Conservation (phyloP, 352 stramenopile species). For the Globisporangium megalacanthum region DNA sequence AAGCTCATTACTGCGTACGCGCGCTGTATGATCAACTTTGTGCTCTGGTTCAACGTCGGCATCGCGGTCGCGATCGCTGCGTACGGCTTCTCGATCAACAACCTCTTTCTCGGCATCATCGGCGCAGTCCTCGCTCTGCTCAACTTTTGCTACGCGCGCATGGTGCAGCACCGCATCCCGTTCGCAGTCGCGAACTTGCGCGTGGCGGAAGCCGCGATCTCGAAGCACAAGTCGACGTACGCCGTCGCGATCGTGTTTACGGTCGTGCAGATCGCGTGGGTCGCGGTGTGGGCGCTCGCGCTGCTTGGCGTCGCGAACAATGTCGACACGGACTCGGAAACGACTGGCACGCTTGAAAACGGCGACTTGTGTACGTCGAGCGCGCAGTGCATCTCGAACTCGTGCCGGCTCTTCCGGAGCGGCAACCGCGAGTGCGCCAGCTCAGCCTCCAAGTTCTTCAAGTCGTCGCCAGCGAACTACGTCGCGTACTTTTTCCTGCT, state of each 20-base stretch:
- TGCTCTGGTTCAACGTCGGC: slow-evolving; percentile 84
- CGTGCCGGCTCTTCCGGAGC: slow-evolving; percentile 19
- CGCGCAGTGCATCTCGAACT: slow-evolving; percentile 33
- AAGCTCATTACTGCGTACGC: slow-evolving; percentile 80
- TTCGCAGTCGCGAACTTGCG: slow-evolving; percentile 92
- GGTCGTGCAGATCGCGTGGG: slow-evolving; percentile 88
- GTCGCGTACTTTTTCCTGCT: slow-evolving; percentile 78
- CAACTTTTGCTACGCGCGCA: slow-evolving; percentile 82
- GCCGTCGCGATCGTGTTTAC: slow-evolving; percentile 83
- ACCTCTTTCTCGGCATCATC: slow-evolving; percentile 66
- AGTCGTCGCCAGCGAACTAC: slow-evolving; percentile 27
- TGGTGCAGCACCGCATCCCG: slow-evolving; percentile 87
- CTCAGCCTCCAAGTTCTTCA: slow-evolving; percentile 26
- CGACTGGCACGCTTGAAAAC: slow-evolving; percentile 8
- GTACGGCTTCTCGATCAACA: slow-evolving; percentile 65
- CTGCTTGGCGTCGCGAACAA: slow-evolving; percentile 86
- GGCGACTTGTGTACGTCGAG: slow-evolving; percentile 21
- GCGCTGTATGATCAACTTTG: slow-evolving; percentile 79
- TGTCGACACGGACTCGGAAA: slow-evolving; percentile 35
- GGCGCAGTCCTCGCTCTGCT: slow-evolving; percentile 56
- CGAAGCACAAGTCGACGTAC: slow-evolving; percentile 87
- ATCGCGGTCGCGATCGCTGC: slow-evolving; percentile 57
- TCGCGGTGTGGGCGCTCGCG: slow-evolving; percentile 83
- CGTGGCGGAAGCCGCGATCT: slow-evolving; percentile 84
- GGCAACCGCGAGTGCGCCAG: slow-evolving; percentile 16